These are phyloP conservation scores for Skeletonema menzelii DNA, from an alignment of 108 stramenopile species.

Conservation along the genomic window DNA sequence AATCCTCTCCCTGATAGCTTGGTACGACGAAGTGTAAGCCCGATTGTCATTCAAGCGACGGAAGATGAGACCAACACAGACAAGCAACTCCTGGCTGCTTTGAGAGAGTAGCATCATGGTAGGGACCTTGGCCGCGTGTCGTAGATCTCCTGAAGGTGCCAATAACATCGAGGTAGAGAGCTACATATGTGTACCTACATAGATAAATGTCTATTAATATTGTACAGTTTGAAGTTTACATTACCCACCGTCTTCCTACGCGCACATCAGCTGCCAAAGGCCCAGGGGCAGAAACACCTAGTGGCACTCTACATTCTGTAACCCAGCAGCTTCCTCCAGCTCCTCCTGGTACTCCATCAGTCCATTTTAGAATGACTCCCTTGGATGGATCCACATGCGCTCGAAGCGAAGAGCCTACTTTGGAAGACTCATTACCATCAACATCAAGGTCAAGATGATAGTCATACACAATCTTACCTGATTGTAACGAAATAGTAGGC, in stretches of 20 bases:
- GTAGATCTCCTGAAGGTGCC: background rate
- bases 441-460: conserved; percentile 37
- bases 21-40: background rate
- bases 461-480: conserved; percentile 51
- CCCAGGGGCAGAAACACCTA: conserved; percentile 30
- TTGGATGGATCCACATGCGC: conserved; percentile 48
- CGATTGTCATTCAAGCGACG: conserved; percentile 3
- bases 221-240: conserved; percentile 1
- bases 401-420: conserved; percentile 31
- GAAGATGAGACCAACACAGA: conserved; percentile 1
- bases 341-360: conserved; percentile 21
- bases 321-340: conserved; percentile 42
- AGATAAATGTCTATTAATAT: background rate
- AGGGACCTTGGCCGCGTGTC: too few relatives aligned
- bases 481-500: conserved; percentile 46
- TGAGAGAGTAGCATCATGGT: too few relatives aligned
- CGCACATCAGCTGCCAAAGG: conserved; percentile 32
- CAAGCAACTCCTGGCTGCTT: background rate
- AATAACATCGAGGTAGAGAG: too few relatives aligned
- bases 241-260: conserved; percentile 43
- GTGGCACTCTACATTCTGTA: conserved; percentile 33
- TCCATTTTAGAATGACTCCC: conserved; percentile 42
- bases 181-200: too few relatives aligned
- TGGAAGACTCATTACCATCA: background rate
- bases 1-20: conserved; percentile 4